Percentiles rank a stretch among this genome's conserved stretches.
These are phyloP conservation scores for Chlamydomonas incerta DNA, from an alignment of 139 green algal genomes.

Conservation along the genomic window DNA sequence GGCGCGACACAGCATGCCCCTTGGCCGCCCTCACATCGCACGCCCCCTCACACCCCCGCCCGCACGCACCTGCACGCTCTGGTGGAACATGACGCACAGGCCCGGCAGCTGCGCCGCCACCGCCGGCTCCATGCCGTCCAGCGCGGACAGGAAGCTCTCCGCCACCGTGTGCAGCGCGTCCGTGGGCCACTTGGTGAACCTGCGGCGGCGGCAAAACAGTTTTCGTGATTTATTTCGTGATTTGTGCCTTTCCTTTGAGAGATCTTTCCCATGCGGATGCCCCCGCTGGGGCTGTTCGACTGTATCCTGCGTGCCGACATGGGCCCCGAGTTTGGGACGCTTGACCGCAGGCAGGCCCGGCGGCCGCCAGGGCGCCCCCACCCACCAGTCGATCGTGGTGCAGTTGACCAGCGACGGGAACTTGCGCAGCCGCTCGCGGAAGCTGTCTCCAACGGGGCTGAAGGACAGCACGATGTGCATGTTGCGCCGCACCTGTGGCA, in stretches of 20 bases:
- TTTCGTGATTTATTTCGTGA: too few species aligned
- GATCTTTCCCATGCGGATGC: too few species aligned
- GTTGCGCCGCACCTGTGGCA: slow-evolving; percentile 68
- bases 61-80: slow-evolving; percentile 48
- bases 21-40: too few species aligned
- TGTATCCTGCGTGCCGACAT: too few species aligned
- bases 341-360: too few species aligned
- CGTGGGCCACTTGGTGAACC: slow-evolving; percentile 67
- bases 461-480: slow-evolving; percentile 83
- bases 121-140: slow-evolving; percentile 46
- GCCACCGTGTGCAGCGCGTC: slow-evolving; percentile 69
- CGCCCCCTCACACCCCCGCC: neutral
- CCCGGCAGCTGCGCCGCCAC: slow-evolving; percentile 57
- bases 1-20: too few species aligned
- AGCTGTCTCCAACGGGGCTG: slow-evolving; percentile 75
- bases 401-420: slow-evolving; percentile 88
- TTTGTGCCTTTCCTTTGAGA: too few species aligned
- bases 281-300: too few species aligned
- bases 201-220: too few species aligned
- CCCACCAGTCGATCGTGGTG: slow-evolving; percentile 84
- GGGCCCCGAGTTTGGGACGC: too few species aligned
- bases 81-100: slow-evolving; percentile 81
- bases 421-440: slow-evolving; percentile 80
- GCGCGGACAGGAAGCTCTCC: slow-evolving; percentile 57
- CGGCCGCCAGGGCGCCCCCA: too few species aligned